Conservation (phyloP, 2,329 filamentous ascomycete genomes). For the Colletotrichum theobromicola region DNA sequence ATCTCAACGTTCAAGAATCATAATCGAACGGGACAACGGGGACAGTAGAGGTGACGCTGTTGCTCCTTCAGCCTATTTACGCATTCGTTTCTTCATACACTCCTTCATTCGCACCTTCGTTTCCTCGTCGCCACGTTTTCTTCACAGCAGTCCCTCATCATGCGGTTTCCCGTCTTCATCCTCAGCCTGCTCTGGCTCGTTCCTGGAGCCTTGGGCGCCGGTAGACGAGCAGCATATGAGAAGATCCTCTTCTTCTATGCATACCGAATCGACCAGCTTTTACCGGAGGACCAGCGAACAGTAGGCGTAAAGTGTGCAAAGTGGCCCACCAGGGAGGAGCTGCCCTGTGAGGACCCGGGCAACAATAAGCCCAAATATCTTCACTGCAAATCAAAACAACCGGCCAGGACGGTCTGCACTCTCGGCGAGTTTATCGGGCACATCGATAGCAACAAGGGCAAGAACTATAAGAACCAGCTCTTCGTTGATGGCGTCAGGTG, state of each 20-base stretch:
- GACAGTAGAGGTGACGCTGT: not conserved
- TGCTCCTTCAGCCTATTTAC: not conserved
- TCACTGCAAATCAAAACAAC: not conserved
- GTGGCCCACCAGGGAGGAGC: not conserved
- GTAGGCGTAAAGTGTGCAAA: not conserved
- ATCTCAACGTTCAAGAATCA: not conserved
- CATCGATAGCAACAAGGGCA: constrained; percentile 2
- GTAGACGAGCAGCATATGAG: not conserved
- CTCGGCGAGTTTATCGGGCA: not conserved
- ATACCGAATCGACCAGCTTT: not conserved
- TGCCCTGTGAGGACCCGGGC: not conserved
- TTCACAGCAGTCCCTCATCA: not conserved
- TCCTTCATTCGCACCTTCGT: not conserved
- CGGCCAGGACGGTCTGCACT: not conserved
- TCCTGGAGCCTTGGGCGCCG: not conserved
- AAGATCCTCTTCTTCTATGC: not conserved
- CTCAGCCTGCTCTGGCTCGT: not conserved
- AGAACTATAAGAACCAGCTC: constrained; percentile 2
- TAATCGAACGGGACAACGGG: not conserved
- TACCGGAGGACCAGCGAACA: not conserved
- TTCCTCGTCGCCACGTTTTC: not conserved
- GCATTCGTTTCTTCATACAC: not conserved
- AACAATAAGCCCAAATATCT: not conserved
- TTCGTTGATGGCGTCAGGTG: not conserved
- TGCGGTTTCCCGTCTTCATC: not conserved